These are phyloP conservation scores for Excoecaria agallocha DNA, from an alignment of 345 rosid genomes.

Conservation along the genomic window DNA sequence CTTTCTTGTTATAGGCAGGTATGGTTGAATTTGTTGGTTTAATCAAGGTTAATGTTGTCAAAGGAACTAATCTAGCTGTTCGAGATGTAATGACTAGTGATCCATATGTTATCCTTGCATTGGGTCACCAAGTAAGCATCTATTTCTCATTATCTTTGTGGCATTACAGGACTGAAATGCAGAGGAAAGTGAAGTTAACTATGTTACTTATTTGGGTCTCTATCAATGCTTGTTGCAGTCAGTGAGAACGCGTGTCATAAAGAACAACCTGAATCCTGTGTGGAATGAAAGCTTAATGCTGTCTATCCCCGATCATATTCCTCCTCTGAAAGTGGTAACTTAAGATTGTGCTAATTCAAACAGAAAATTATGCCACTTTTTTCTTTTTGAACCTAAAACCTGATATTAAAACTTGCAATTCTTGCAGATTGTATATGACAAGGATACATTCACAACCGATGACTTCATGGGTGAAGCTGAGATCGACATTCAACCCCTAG, in stretches of 20 bases:
- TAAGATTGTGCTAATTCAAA: too few species aligned
- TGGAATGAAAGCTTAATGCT: slow-evolving; percentile 97
- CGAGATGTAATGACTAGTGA: slow-evolving; percentile 90
- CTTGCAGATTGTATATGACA: slow-evolving; percentile 55
- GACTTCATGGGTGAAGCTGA: slow-evolving; percentile 99
- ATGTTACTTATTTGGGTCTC: neutral
- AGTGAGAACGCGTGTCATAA: slow-evolving; percentile 85
- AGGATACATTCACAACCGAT: slow-evolving; percentile 76
- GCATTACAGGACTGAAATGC: slow-evolving; percentile 4
- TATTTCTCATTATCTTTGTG: slow-evolving; percentile 3
- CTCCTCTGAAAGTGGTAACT: slow-evolving; percentile 88
- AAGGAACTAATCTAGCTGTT: slow-evolving; percentile 88
- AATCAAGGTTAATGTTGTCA: slow-evolving; percentile 90
- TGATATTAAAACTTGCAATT: slow-evolving; percentile 38
- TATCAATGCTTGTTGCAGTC: slow-evolving; percentile 48
- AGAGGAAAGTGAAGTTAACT: slow-evolving; percentile 7
- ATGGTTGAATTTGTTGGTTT: slow-evolving; percentile 98
- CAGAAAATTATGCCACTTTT: neutral
- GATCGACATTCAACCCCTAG: slow-evolving; percentile 91
- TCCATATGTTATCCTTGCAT: slow-evolving; percentile 81
- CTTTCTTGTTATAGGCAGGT: slow-evolving; percentile 62
- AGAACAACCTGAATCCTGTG: slow-evolving; percentile 92
- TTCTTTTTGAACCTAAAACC: too few species aligned
- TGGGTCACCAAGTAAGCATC: slow-evolving; percentile 83
- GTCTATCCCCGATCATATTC: slow-evolving; percentile 85